phyloP scores from a whole-genome alignment of 2,329 filamentous ascomycete genomes.

The Clonostachys solani region DNA sequence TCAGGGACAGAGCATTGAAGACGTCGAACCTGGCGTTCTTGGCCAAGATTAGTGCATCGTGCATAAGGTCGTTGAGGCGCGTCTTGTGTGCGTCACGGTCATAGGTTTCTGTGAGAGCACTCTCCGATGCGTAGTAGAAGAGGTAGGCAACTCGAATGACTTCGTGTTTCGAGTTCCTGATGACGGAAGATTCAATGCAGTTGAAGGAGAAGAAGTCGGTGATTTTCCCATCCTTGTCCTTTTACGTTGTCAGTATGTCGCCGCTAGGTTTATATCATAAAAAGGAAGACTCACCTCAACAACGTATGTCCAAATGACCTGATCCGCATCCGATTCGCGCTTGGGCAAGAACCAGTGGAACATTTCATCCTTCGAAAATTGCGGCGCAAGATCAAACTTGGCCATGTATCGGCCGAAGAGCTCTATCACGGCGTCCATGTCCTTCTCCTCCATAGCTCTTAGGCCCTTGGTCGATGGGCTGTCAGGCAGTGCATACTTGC shows the following conservation, averaged over 20 bases:
- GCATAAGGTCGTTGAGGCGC: conserved; percentile 76
- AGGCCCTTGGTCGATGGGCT: conserved; percentile 70
- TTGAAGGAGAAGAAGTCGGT: conserved; percentile 99
- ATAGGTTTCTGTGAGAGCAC: conserved; percentile 57
- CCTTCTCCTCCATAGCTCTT: conserved; percentile 73
- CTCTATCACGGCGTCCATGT: conserved; percentile 70
- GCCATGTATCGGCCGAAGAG: conserved; percentile 74
- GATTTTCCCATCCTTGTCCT: conserved; percentile 68
- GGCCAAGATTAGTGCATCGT: conserved; percentile 82
- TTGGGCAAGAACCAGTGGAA: conserved; percentile 83
- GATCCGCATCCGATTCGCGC: conserved; percentile 54
- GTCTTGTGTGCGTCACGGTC: conserved; percentile 61
- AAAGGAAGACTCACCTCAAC: conserved; percentile 55
- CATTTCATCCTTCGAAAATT: conserved; percentile 76
- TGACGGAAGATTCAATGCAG: conserved; percentile 87
- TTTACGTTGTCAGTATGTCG: not conserved
- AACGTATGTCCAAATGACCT: conserved; percentile 92
- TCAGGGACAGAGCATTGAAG: conserved; percentile 89
- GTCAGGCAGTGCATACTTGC: conserved; percentile 79
- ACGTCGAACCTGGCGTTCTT: conserved; percentile 87
- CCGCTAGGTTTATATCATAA: not conserved
- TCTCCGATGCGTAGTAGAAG: conserved; percentile 92
- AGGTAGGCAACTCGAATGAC: conserved; percentile 88
- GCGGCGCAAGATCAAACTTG: conserved; percentile 79
- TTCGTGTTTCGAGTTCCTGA: conserved; percentile 73